A percentile compares a stretch with the other conserved stretches of the same genome.
phyloP scores from a whole-genome alignment of 2,329 filamentous ascomycete species.

The Colletotrichum eleusines region DNA sequence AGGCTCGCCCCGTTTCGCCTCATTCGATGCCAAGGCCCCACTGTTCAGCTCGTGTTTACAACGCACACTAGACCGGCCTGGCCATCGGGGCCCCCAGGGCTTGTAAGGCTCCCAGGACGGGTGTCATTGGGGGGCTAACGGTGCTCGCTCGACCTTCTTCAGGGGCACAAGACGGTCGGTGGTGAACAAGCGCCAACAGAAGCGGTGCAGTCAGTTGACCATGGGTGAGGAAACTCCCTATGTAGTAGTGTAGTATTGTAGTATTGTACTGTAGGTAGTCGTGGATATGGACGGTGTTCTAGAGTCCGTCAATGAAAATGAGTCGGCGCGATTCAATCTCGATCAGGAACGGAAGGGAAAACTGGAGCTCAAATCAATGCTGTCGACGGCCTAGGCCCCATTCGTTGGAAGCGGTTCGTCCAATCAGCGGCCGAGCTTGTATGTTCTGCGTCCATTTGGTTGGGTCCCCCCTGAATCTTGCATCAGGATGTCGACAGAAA shows the following conservation, averaged over 20 bases:
- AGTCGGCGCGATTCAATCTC: slow-evolving; percentile 31
- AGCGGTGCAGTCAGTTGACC: neutral
- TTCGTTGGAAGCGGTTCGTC: neutral
- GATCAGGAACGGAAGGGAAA: slow-evolving; percentile 15
- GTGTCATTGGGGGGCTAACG: neutral
- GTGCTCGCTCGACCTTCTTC: neutral
- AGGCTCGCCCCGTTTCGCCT: slow-evolving; percentile 3
- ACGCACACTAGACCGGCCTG: slow-evolving; percentile 26
- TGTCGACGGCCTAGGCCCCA: neutral
- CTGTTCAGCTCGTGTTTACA: slow-evolving; percentile 8
- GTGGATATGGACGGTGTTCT: neutral
- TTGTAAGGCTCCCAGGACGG: neutral
- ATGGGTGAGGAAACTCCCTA: neutral
- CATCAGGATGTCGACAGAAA: slow-evolving; percentile 13
- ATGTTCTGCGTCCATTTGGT: slow-evolving; percentile 31
- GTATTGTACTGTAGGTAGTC: no score
- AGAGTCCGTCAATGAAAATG: slow-evolving; percentile 19
- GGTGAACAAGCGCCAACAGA: neutral
- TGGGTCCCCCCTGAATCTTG: slow-evolving; percentile 17
- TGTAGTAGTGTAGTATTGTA: no score
- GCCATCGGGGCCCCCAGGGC: slow-evolving; percentile 17
- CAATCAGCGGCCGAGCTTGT: slow-evolving; percentile 25
- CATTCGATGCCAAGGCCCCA: slow-evolving; percentile 14
- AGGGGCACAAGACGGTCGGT: neutral
- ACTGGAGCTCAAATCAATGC: slow-evolving; percentile 10